A percentile compares a stretch with the other conserved stretches of the same genome.
phyloP scores from a whole-genome alignment of 208 protist species.

The Leishmania amazonensis region DNA sequence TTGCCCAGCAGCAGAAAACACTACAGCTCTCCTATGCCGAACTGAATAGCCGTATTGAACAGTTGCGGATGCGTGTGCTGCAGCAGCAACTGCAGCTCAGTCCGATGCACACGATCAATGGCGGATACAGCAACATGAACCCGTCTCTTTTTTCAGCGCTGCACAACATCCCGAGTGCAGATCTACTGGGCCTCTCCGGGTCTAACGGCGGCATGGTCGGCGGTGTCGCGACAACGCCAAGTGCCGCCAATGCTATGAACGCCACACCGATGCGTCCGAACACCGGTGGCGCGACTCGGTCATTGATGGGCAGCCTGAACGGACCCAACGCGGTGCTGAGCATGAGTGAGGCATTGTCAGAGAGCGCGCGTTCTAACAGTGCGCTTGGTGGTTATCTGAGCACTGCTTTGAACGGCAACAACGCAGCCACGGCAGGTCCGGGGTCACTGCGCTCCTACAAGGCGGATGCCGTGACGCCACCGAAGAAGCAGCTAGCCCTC shows the following conservation, averaged over 20 bases:
- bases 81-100: conserved; percentile 21
- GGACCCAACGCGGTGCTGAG: conserved; percentile 14
- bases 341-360: conserved; percentile 15
- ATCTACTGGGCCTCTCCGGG: conserved; percentile 13
- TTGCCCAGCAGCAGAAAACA: conserved; percentile 56
- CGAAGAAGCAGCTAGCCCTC: conserved; percentile 30
- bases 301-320: conserved; percentile 28
- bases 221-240: not conserved
- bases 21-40: conserved; percentile 54
- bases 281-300: conserved; percentile 11
- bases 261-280: conserved; percentile 30
- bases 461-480: conserved; percentile 27
- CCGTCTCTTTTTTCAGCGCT: conserved; percentile 25
- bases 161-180: conserved; percentile 16
- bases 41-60: conserved; percentile 52
- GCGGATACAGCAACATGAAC: conserved; percentile 25
- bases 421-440: not conserved
- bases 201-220: conserved; percentile 8
- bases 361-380: conserved; percentile 12
- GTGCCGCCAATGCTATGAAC: conserved; percentile 16
- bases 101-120: conserved; percentile 16
- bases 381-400: conserved; percentile 24
- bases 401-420: conserved; percentile 13
- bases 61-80: conserved; percentile 44
- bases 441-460: conserved; percentile 8